These are phyloP conservation scores for Dioscorea cayenensis DNA, from an alignment of 116 monocot genomes.

Conservation along the genomic window DNA sequence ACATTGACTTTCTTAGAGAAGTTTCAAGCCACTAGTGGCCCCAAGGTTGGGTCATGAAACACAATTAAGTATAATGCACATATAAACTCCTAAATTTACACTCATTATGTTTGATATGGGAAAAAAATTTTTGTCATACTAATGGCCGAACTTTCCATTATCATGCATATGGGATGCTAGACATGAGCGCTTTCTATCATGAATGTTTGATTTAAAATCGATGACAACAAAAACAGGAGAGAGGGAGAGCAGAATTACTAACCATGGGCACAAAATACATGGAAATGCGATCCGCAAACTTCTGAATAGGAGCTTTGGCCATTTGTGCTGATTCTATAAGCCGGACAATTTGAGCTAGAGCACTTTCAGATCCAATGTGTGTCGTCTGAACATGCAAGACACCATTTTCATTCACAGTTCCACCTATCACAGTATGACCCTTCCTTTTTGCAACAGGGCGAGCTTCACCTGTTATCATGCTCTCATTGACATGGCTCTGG, in stretches of 20 bases:
- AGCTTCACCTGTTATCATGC: slow-evolving; percentile 98
- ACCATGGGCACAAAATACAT: slow-evolving; percentile 84
- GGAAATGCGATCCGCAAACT: slow-evolving; percentile 80
- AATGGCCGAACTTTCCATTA: too few relatives aligned
- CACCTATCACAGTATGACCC: slow-evolving; percentile 80
- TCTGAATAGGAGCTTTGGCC: slow-evolving; percentile 94
- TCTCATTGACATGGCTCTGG: slow-evolving; percentile 90
- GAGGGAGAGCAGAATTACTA: slow-evolving; percentile 14
- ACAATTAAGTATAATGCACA: too few relatives aligned
- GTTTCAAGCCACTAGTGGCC: too few relatives aligned
- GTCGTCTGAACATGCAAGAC: slow-evolving; percentile 75
- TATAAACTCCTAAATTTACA: too few relatives aligned
- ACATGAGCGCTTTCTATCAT: background rate
- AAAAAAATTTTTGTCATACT: too few relatives aligned
- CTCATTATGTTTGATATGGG: too few relatives aligned
- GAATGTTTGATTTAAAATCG: background rate
- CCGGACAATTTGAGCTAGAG: slow-evolving; percentile 81
- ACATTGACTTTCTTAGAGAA: background rate
- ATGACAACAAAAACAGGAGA: background rate
- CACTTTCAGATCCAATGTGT: slow-evolving; percentile 87
- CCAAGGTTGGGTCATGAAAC: too few relatives aligned
- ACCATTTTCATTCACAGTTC: slow-evolving; percentile 90
- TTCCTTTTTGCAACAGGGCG: slow-evolving; percentile 77
- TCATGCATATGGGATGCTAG: background rate
- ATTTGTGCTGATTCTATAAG: slow-evolving; percentile 93